These are phyloP conservation scores for Erodium moschatum DNA, from an alignment of 441 rosid species.

Conservation along the genomic window DNA sequence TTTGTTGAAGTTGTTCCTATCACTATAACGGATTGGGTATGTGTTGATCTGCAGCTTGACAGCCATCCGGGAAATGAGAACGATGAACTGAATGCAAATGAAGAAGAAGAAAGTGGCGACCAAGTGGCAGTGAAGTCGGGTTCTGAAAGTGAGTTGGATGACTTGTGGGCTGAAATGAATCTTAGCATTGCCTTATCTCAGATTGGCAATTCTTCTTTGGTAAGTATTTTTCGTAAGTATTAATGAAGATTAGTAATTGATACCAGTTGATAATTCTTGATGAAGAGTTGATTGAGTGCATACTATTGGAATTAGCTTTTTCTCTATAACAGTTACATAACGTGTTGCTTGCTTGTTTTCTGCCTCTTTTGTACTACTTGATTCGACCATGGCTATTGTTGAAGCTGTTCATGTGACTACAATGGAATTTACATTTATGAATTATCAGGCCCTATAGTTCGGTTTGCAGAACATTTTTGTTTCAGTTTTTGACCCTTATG, in stretches of 20 bases:
- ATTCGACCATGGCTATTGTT: too few species aligned
- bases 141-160: background rate
- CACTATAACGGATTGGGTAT: background rate
- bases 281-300: too few species aligned
- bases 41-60: slow-evolving; percentile 1
- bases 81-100: background rate
- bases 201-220: background rate
- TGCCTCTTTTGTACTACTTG: background rate
- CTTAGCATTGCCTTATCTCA: background rate
- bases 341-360: background rate
- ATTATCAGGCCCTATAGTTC: background rate
- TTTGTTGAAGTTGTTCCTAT: background rate
- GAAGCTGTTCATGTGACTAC: background rate
- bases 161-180: slow-evolving; percentile 1
- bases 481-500: slow-evolving; percentile 1
- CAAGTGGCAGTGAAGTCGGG: background rate
- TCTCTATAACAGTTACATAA: background rate
- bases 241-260: background rate
- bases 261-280: background rate
- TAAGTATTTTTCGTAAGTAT: background rate
- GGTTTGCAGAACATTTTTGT: background rate
- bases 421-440: background rate
- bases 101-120: background rate
- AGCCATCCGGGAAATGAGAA: background rate
- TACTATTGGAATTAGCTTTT: background rate